phyloP scores from a whole-genome alignment of 1,284 basidiomycete species.

The Gomphus bonarii region DNA sequence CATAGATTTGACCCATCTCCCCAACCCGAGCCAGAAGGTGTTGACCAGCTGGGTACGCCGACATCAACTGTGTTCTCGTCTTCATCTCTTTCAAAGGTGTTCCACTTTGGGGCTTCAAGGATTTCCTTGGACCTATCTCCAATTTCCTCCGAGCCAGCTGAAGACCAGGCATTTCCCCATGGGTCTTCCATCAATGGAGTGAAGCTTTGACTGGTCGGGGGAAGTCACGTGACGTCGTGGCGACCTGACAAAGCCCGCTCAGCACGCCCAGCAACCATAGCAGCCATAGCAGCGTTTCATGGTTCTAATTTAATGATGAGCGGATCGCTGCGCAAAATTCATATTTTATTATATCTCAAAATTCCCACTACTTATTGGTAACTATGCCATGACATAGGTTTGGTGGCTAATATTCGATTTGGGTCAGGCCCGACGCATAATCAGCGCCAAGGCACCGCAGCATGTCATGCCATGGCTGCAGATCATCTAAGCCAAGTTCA shows the following conservation, averaged over 20 bases:
- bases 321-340: background rate
- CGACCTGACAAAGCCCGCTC: no score
- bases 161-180: slow-evolving; percentile 53
- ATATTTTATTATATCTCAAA: no score
- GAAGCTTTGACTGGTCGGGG: background rate
- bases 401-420: no score
- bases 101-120: background rate
- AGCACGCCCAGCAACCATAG: no score
- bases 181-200: slow-evolving; percentile 47
- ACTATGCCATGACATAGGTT: background rate
- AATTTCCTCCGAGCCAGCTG: background rate
- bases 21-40: slow-evolving; percentile 35
- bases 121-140: background rate
- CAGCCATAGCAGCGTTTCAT: no score
- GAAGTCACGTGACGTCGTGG: slow-evolving; percentile 1
- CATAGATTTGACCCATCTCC: slow-evolving; percentile 29
- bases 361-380: no score
- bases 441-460: background rate
- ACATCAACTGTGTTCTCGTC: slow-evolving; percentile 29
- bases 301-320: no score
- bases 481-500: no score
- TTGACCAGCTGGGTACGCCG: slow-evolving; percentile 42
- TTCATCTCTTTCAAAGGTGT: slow-evolving; percentile 25
- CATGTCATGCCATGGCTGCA: no score
- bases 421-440: background rate